Evolutionary conservation across 1,139 yeast species (phyloP).

Genomic region (Kazachstania sp.): DNA sequence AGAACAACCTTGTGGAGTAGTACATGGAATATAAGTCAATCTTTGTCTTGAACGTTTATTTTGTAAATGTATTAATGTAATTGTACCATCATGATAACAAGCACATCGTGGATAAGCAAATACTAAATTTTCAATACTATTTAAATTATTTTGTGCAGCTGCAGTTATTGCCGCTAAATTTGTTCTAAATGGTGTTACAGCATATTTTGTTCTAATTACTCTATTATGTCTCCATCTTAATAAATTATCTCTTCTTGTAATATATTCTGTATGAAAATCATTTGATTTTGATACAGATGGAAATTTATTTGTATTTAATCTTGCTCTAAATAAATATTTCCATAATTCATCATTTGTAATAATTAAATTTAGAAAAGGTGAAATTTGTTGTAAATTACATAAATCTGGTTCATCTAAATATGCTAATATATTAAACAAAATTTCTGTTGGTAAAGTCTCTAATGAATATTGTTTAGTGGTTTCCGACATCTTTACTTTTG

Average conservation of each 20-base stretch:
- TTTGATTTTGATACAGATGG: conserved; percentile 49
- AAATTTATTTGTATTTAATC: conserved; percentile 41
- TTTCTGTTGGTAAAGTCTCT: conserved; percentile 44
- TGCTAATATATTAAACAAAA: conserved; percentile 48
- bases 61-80: conserved; percentile 30
- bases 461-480: not conserved
- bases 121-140: conserved; percentile 21
- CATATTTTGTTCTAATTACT: conserved; percentile 30
- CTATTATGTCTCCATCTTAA: conserved; percentile 49
- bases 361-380: conserved; percentile 44
- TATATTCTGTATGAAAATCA: conserved; percentile 51
- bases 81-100: conserved; percentile 32
- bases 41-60: conserved; percentile 22
- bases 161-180: too few species aligned
- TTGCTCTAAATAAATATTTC: conserved; percentile 46
- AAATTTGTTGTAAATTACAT: conserved; percentile 42
- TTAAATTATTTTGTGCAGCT: too few species aligned
- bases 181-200: conserved; percentile 7
- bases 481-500: not conserved
- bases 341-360: conserved; percentile 54
- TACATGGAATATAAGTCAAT: conserved; percentile 32
- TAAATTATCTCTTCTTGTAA: conserved; percentile 37
- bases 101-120: conserved; percentile 33
- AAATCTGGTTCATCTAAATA: conserved; percentile 50
- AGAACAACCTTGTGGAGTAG: conserved; percentile 34